phyloP scores from a whole-genome alignment of 257 asterid species.

The Solanum ossicruentum region DNA sequence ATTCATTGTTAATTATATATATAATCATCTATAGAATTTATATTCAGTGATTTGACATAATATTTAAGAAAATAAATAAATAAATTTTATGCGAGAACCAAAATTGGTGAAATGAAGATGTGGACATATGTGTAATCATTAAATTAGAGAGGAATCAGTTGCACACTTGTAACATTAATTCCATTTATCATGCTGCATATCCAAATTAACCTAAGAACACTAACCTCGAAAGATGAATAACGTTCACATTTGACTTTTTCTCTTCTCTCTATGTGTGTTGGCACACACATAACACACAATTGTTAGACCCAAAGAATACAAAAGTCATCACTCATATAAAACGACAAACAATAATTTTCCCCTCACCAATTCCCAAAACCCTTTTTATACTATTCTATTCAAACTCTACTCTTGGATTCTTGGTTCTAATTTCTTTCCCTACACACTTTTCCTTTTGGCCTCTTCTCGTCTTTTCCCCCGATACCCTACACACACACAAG shows the following conservation, averaged over 20 bases:
- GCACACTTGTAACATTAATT: neutral
- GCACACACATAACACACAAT: neutral
- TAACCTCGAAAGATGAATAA: neutral
- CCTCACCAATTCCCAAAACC: slow-evolving; percentile 1
- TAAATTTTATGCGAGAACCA: no score
- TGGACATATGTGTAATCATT: no score
- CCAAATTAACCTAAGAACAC: neutral
- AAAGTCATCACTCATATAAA: neutral
- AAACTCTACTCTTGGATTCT: neutral
- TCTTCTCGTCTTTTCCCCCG: slow-evolving; percentile 28
- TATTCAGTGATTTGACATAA: no score
- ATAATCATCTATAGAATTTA: no score
- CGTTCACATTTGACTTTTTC: neutral
- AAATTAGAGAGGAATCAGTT: no score
- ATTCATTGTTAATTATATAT: no score
- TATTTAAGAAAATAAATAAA: no score
- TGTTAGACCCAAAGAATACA: neutral
- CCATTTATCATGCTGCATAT: neutral
- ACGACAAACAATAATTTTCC: slow-evolving; percentile 21
- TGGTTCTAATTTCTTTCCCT: slow-evolving; percentile 22
- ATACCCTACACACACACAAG: neutral
- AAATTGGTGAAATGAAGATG: no score
- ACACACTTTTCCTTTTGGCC: slow-evolving; percentile 49
- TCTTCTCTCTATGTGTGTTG: neutral
- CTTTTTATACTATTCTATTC: neutral